Evolutionary conservation across 1,284 basidiomycete species (phyloP), one percentile per base, ranked within the genome.

Genomic region (Omphalotus olearius): DNA sequence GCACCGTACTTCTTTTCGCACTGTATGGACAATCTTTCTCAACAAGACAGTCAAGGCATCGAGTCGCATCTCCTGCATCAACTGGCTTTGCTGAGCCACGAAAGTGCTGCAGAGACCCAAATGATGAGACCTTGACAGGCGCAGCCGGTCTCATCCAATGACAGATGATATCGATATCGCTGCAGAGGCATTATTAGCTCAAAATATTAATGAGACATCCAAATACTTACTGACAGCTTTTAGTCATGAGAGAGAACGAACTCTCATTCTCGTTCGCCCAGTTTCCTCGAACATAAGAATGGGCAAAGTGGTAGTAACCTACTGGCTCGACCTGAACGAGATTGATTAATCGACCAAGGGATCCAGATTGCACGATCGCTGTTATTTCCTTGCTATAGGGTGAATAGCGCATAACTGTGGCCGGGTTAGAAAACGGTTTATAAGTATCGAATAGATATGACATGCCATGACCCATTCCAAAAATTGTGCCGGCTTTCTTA

Each of bases 391-490:
- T 72, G 65, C 74, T 85, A 66, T 93, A 94, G 0, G 89, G 88
- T 1, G 90, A 91, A 66, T 93, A 94, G 16, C 91, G 80, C 62
- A 94, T 71, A 0, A 93, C 91, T 92, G 50, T n/a, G 26, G 42
- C 7, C 13, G 35, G 9, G 37, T 37, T 20, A 39, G 18, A 14
- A 33, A n/a, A 7, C 20, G 36, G 2, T 20, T n/a, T 35, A 9
- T 37, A 30, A 4, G 11, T 5, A 30, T 17, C 23, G 20, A 28
- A 53, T 35, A 33, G 20, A 53, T 35, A 42, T 17, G 20, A 57
- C 72, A 46, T 56, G 89, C 89, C 88, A 61, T 94, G 91, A 0
- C 91, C 88, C 75, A 91, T 83, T 17, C 88, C 91, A 69, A 93
- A 93, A 55, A 93, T 84, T 45, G 82, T 73, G 0, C 78, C 79